Conservation (phyloP, 2,329 filamentous ascomycete genomes). For the Fusarium xylarioides region DNA sequence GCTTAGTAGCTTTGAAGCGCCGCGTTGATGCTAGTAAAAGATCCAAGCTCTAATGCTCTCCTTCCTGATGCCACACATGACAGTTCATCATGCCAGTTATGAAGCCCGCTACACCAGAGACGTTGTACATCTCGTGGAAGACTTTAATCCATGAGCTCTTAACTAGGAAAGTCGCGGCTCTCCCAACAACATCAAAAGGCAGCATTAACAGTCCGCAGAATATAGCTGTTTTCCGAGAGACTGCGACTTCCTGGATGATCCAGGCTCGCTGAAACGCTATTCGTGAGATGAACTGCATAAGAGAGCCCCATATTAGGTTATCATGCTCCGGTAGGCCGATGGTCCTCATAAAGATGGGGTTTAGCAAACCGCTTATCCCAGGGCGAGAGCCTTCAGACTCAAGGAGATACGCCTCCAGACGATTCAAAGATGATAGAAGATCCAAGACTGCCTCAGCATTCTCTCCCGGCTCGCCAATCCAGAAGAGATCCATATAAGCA, state of each 20-base stretch:
- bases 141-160: not conserved
- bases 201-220: not conserved
- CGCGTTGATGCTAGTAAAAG: not conserved
- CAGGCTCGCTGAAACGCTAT: not conserved
- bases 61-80: not conserved
- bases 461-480: not conserved
- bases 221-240: not conserved
- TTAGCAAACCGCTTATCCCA: not conserved
- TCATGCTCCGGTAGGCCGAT: not conserved
- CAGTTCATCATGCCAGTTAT: not conserved
- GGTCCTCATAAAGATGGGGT: not conserved
- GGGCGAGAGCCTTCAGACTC: not conserved
- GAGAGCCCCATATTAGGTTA: not conserved
- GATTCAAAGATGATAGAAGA: not conserved
- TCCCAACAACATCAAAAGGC: not conserved
- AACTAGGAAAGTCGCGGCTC: not conserved
- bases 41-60: not conserved
- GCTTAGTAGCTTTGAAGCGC: not conserved
- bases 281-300: not conserved
- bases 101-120: not conserved
- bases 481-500: not conserved
- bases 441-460: not conserved
- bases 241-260: not conserved
- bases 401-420: not conserved
- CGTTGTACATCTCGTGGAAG: rapidly evolving